Evolutionary conservation across 345 rosid genomes (phyloP), one percentile per base, ranked within the genome.

Genomic region (Psidium friedrichsthalianum): DNA sequence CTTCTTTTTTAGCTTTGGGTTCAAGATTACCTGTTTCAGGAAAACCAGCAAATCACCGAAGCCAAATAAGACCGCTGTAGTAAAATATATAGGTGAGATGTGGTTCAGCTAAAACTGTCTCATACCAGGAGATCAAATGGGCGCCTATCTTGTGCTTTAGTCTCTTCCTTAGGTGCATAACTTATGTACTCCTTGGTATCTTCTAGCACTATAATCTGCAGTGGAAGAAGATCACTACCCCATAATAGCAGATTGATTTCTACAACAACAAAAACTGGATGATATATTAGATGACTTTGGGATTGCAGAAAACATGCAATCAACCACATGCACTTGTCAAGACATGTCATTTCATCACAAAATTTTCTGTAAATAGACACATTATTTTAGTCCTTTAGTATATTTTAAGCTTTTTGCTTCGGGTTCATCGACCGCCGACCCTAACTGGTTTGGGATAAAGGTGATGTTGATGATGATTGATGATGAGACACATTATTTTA

Each of bases 61-160:
- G 84, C 64, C 83, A 87, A 32, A 47, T 52, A 56, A 83, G 83
- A 83, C 32, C 18, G 11, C 10, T 82, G 42, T 53, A 3, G 4
- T n/a, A 82, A 54, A 82, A 82, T 52, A 53, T 8, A 54, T 52
- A 22, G 40, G 80, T 8, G 14, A 27, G 57, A 49, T 40, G 54
- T 61, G 24, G 53, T 47, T 44, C 83, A 22, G 16, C 5, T 59
- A 54, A 36, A 58, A 86, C 47, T 25, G 42, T 52, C 13, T 84
- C 92, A 88, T 94, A 95, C 98, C 96, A 91, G 88, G 85, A 97
- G 97, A 91, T 97, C 95, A 87, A 97, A 97, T 58, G 97, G 84
- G 29, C 87, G 94, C 51, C 98, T 93, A 52, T 97, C 93, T 88
- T 93, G 97, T 49, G 94, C 95, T 88, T 90, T 87, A 64, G 54